Conservation (phyloP, 768 basidiomycete species). For the Boletus subparvulus region DNA sequence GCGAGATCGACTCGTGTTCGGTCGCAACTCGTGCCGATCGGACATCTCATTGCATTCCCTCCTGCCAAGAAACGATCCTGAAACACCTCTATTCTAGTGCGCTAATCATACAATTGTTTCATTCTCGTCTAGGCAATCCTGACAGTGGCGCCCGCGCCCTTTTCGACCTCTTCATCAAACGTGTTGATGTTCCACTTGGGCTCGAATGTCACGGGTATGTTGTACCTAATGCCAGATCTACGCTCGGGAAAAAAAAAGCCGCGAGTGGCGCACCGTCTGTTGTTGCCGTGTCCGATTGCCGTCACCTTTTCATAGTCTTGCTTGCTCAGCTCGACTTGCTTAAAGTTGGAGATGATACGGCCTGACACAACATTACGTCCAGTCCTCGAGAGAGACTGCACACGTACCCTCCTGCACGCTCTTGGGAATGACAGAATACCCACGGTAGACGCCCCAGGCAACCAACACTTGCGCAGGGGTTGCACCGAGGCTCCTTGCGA, state of each 20-base stretch:
- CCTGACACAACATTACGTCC: constrained; percentile 27
- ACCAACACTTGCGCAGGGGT: constrained; percentile 81
- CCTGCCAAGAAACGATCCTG: too few species aligned
- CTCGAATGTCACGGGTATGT: constrained; percentile 59
- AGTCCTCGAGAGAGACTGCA: not conserved
- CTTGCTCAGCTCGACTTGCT: constrained; percentile 64
- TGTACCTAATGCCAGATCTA: constrained; percentile 35
- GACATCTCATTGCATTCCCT: too few species aligned
- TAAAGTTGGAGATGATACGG: constrained; percentile 75
- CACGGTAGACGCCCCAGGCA: constrained; percentile 75
- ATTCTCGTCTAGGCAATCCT: constrained; percentile 27
- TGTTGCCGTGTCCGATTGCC: constrained; percentile 40
- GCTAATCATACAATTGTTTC: constrained; percentile 4
- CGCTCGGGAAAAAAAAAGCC: not conserved
- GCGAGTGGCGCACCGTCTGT: constrained; percentile 30
- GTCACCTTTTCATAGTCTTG: constrained; percentile 61
- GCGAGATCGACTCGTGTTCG: not conserved
- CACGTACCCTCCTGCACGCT: constrained; percentile 57
- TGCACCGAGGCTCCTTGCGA: constrained; percentile 62
- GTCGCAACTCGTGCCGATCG: not conserved
- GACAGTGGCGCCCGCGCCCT: constrained; percentile 32
- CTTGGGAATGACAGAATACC: constrained; percentile 85
- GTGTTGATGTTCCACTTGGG: constrained; percentile 72
- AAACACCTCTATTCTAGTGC: too few species aligned
- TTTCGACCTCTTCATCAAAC: constrained; percentile 65